phyloP scores from a whole-genome alignment of 2,329 filamentous ascomycete genomes.

The Ophiocordyceps camponoti-floridani region DNA sequence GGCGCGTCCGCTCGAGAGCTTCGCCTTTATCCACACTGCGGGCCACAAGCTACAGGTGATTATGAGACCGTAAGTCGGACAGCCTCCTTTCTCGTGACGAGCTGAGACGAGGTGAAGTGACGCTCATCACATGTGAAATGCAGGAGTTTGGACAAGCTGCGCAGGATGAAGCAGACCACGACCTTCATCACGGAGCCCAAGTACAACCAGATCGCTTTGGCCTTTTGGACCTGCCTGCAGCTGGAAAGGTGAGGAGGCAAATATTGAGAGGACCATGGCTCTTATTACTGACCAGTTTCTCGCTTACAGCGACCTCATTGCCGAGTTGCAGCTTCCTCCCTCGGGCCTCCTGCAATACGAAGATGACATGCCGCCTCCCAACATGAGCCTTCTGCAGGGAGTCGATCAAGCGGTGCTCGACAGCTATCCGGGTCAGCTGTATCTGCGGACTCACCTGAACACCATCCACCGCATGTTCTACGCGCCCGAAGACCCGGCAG shows the following conservation, averaged over 20 bases:
- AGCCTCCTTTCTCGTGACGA: no score
- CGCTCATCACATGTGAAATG: neutral
- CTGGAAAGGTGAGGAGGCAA: conserved; percentile 56
- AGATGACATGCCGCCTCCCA: conserved; percentile 49
- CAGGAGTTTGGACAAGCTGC: conserved; percentile 31
- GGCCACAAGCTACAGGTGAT: conserved; percentile 49
- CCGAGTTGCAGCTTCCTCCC: conserved; percentile 54
- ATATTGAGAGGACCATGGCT: no score
- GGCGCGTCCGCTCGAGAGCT: conserved; percentile 74
- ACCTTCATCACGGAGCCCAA: conserved; percentile 22
- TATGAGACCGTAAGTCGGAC: conserved; percentile 51
- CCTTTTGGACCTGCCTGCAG: conserved; percentile 88
- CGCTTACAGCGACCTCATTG: conserved; percentile 61
- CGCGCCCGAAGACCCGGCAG: conserved; percentile 20
- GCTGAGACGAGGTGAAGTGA: no score
- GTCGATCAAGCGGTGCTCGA: conserved; percentile 31
- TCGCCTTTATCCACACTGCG: conserved; percentile 38
- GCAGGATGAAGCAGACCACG: conserved; percentile 18
- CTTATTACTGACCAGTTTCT: neutral
- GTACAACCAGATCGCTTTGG: conserved; percentile 49
- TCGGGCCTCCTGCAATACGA: conserved; percentile 44
- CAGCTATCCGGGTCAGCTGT: conserved; percentile 45
- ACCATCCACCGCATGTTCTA: conserved; percentile 41
- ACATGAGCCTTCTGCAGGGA: conserved; percentile 24
- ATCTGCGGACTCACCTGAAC: conserved; percentile 46